These are phyloP conservation scores for Ascobolus immersus DNA, from an alignment of 495 filamentous ascomycete genomes.

Conservation along the genomic window DNA sequence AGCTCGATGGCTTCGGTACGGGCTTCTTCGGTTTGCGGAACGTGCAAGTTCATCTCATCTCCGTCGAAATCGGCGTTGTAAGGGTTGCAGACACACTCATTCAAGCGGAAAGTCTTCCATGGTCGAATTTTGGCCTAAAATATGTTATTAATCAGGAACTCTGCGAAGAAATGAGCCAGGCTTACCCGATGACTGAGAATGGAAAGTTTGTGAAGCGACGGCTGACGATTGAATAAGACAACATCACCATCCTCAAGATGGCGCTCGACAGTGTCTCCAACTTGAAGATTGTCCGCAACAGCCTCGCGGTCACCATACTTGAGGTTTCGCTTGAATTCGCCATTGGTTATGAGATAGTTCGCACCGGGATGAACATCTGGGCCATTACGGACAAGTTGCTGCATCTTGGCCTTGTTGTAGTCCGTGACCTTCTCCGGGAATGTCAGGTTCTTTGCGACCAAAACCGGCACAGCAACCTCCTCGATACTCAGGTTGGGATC, in stretches of 20 bases:
- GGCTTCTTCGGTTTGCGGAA: conserved; percentile 93
- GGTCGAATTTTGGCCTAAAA: conserved; percentile 46
- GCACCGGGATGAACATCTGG: conserved; percentile 61
- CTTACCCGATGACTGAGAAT: conserved; percentile 71
- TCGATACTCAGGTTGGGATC: conserved; percentile 88
- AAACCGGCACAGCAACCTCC: conserved; percentile 68
- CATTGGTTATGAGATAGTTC: conserved; percentile 52
- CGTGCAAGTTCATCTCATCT: conserved; percentile 97
- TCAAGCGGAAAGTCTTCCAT: conserved; percentile 86
- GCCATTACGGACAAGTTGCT: conserved; percentile 44
- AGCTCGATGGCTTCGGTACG: conserved; percentile 81
- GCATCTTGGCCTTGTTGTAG: conserved; percentile 63
- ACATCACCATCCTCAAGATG: conserved; percentile 92
- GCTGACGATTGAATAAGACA: conserved; percentile 93
- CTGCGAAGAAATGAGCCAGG: not conserved
- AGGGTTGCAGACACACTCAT: conserved; percentile 92
- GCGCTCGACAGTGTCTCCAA: conserved; percentile 76
- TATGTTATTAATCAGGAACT: conserved; percentile 1
- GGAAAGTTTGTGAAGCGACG: conserved; percentile 90
- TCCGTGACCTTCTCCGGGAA: conserved; percentile 70
- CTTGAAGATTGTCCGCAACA: conserved; percentile 41
- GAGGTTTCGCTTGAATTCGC: conserved; percentile 41
- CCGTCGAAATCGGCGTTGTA: conserved; percentile 99
- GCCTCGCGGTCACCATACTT: conserved; percentile 43
- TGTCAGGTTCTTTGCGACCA: conserved; percentile 81